Evolutionary conservation across 805 yeast species (phyloP).

Genomic region (Barnettozyma wickerhamii): DNA sequence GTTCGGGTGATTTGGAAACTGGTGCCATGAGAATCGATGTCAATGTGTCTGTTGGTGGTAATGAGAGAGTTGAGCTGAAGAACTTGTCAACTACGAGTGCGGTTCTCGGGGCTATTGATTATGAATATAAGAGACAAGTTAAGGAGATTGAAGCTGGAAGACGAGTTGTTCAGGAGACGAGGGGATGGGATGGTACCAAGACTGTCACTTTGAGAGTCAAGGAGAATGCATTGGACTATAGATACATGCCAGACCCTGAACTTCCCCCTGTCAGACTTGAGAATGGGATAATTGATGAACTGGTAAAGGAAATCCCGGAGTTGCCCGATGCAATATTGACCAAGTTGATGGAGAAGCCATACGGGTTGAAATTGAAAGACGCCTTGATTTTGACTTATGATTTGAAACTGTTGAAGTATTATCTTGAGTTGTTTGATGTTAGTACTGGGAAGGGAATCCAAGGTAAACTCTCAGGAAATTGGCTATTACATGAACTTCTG

Average conservation of each 20-base stretch:
- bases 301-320: conserved; percentile 43
- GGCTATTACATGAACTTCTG: conserved; percentile 78
- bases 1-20: conserved; percentile 87
- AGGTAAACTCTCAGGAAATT: conserved; percentile 52
- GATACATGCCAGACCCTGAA: conserved; percentile 95
- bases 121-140: conserved; percentile 72
- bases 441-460: conserved; percentile 5
- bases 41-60: conserved; percentile 73
- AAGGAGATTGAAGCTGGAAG: conserved; percentile 38
- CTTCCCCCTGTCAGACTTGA: conserved; percentile 55
- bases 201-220: conserved; percentile 71
- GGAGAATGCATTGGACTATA: conserved; percentile 79
- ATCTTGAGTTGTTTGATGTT: conserved; percentile 35
- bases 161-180: conserved; percentile 53
- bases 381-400: conserved; percentile 64
- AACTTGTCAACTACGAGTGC: conserved; percentile 84
- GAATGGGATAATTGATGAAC: conserved; percentile 35
- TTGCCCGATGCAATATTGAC: conserved; percentile 58
- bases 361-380: conserved; percentile 60
- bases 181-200: conserved; percentile 84
- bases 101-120: conserved; percentile 67
- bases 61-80: conserved; percentile 81
- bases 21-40: conserved; percentile 97
- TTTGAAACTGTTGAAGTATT: conserved; percentile 49
- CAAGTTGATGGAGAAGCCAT: conserved; percentile 44